Evolutionary conservation across 176 grass and related monocot species (phyloP), one percentile per base, ranked within the genome.

Genomic region (Dendrocalamus sinicus): DNA sequence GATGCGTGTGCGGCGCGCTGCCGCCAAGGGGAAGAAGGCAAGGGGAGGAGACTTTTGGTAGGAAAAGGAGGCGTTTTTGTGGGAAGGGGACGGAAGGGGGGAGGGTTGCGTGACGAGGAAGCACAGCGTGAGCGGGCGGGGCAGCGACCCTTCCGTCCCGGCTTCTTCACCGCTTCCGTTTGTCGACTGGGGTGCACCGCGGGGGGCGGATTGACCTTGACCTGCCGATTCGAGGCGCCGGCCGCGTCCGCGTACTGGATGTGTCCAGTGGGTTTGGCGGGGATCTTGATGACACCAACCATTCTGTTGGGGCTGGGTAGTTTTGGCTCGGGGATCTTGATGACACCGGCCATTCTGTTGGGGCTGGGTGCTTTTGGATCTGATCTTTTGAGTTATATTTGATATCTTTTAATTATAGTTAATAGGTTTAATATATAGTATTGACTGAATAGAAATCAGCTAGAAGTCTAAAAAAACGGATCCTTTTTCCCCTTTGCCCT

Each of bases 11-110:
- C 19, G 39, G 45, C 19, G 67, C 67, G 61, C 37, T 53, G 50
- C 47, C 80, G 62, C 80, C 80, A 82, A 65, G 51, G 65, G 74
- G 72, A 75, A 53, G 71, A 67, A 26, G 61, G 26, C 63, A 68
- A 81, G 79, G 32, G 64, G 47, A 30, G 80, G 67, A 47, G 67
- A 60, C 37, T 46, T 72, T 9, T 46, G 67, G 80, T 45, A 59
- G 19, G 53, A 72, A 46, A 72, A 12, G 10, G 1, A n/a, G 22
- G 11, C 12, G 67, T 54, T 24, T 26, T 64, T 26, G 61, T 12
- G 4, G 4, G n/a, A 1, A 23, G 59, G 59, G 4, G 9, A 23
- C 3, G 59, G 59, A 4, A 4, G 22, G 22, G 58, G 12, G 28
- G 39, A 30, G 20, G 68, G 55, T 72, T 83, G 53, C 68, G 53